Evolutionary conservation across 2,329 filamentous ascomycete genomes (phyloP).

Genomic region (Epichloe sp.): DNA sequence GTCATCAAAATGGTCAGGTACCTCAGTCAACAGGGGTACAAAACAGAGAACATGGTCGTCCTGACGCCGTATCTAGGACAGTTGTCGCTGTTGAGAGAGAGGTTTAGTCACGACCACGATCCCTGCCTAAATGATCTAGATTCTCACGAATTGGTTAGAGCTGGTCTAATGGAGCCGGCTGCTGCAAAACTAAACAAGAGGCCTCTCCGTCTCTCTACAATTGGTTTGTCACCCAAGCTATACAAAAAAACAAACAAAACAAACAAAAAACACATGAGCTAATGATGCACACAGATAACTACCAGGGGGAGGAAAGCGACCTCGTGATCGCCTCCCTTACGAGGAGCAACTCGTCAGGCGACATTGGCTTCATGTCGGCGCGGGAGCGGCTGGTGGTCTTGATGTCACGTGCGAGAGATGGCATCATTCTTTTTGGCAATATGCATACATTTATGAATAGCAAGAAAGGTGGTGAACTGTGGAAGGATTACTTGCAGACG

Average conservation of each 20-base stretch:
- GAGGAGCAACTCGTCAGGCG: slow-evolving; percentile 46
- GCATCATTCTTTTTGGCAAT: slow-evolving; percentile 58
- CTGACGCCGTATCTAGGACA: slow-evolving; percentile 64
- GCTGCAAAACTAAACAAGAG: slow-evolving; percentile 37
- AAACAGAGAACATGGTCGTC: slow-evolving; percentile 50
- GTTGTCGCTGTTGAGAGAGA: slow-evolving; percentile 40
- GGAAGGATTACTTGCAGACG: too few species aligned
- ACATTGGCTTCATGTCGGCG: slow-evolving; percentile 59
- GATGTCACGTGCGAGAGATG: slow-evolving; percentile 47
- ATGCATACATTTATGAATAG: slow-evolving; percentile 46
- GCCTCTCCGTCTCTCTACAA: slow-evolving; percentile 50
- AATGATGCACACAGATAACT: slow-evolving; percentile 44
- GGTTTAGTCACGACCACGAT: slow-evolving; percentile 43
- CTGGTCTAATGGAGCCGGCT: slow-evolving; percentile 45
- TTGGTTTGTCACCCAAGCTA: slow-evolving; percentile 32
- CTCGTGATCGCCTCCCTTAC: slow-evolving; percentile 58
- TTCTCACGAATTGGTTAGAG: slow-evolving; percentile 40
- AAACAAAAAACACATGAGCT: background rate
- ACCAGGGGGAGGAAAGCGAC: slow-evolving; percentile 68
- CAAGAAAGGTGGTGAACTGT: slow-evolving; percentile 15
- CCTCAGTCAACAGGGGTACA: slow-evolving; percentile 58
- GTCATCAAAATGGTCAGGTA: slow-evolving; percentile 52
- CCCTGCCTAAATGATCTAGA: slow-evolving; percentile 58
- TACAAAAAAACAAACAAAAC: slow-evolving; percentile 2
- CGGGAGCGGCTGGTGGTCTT: slow-evolving; percentile 59